These are phyloP conservation scores for Planoprotostelium fungivorum DNA, from an alignment of 78 protist genomes.

Conservation along the genomic window DNA sequence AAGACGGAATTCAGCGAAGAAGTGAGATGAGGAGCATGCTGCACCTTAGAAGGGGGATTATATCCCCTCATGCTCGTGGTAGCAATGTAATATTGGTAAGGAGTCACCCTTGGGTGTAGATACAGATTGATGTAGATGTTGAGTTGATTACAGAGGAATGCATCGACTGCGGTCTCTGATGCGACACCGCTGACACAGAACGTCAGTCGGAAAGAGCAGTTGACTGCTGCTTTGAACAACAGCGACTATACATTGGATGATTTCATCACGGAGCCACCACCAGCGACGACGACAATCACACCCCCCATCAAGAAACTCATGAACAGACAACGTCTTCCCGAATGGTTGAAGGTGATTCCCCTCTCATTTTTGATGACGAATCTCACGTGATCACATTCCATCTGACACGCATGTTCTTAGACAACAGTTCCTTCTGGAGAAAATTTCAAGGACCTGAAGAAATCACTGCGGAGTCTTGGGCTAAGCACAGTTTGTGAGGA, in stretches of 20 bases:
- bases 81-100: too few relatives aligned
- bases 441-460: conserved; percentile 6
- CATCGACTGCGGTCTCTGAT: too few relatives aligned
- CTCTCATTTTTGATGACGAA: too few relatives aligned
- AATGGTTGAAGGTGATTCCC: not conserved
- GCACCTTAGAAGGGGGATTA: too few relatives aligned
- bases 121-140: too few relatives aligned
- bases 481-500: conserved; percentile 79
- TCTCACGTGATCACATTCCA: too few relatives aligned
- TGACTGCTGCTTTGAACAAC: not conserved
- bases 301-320: not conserved
- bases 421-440: conserved; percentile 8
- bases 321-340: not conserved
- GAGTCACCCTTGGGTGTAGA: too few relatives aligned
- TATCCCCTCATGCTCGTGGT: too few relatives aligned
- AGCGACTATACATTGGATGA: not conserved
- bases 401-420: not conserved
- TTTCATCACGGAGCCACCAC: not conserved
- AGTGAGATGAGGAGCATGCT: too few relatives aligned
- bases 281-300: not conserved
- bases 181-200: not conserved
- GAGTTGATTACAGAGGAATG: too few relatives aligned
- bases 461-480: conserved; percentile 4
- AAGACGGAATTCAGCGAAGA: too few relatives aligned
- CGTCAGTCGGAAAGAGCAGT: not conserved